Evolutionary conservation across 148 eudicot genomes (phyloP), one percentile per base, ranked within the genome.

Genomic region (Amaranthus cruentus): DNA sequence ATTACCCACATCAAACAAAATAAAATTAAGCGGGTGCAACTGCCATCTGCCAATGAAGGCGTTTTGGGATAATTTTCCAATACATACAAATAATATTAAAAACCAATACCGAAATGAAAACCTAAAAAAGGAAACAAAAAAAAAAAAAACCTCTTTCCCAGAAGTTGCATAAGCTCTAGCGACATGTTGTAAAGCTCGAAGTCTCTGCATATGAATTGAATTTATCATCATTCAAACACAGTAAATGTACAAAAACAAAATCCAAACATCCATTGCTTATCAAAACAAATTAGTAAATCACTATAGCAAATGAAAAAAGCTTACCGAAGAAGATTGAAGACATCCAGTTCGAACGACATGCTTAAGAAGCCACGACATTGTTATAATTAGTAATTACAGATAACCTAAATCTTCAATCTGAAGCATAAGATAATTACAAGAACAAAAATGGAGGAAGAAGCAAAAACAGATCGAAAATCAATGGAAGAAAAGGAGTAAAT

Each of bases 361-460:
- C 77, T 75, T 77, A 48, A 78, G 68, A 68, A 87, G 70, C 81
- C 86, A 87, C 77, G 81, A 82, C 93, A 87, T 87, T 59, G 62
- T 54, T 49, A 38, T 47, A 67, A 28, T 7, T 38, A 52, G 28
- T 47, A 67, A 28, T 7, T 38, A 52, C 10, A 12, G 7, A 43
- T 46, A 1, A 48, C 38, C 38, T 28, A 47, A 42, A 4, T 75
- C 44, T 9, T 50, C 54, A 74, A 66, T 58, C 38, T 0, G 38
- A 54, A 42, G 5, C 60, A 46, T 8, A 9, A 2, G 14, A 28
- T 28, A 28, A 28, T 28, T 28, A 28, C 38, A 28, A 28, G 38
- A 28, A 28, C 38, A 28, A 28, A 59, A 56, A n/a, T 6, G 38
- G 8, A 0, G 12, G 38, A 28, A 28, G 38, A 28, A 28, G 38